phyloP scores from a whole-genome alignment of 2,329 filamentous ascomycete genomes.

The Hortaea werneckii region DNA sequence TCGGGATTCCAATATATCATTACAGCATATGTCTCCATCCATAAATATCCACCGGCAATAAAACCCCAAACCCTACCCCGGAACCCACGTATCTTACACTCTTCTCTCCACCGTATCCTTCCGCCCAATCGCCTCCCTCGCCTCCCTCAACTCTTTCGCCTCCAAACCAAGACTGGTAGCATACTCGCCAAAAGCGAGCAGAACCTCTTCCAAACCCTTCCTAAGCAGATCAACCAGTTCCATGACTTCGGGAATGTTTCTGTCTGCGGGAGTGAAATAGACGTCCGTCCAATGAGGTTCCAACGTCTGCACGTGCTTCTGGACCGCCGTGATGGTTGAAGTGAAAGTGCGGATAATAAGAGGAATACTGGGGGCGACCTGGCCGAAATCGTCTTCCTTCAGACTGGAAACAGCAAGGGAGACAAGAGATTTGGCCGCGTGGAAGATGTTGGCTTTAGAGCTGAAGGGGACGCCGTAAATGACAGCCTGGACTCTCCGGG shows the following conservation, averaged over 20 bases:
- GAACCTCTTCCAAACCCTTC: constrained; percentile 52
- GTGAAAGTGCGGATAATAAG: constrained; percentile 65
- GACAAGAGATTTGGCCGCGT: constrained; percentile 56
- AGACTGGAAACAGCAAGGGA: constrained; percentile 62
- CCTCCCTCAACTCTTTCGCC: constrained; percentile 60
- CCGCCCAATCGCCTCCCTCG: constrained; percentile 60
- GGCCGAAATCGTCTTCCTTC: constrained; percentile 71
- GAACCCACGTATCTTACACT: too few species aligned
- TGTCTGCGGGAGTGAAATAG: constrained; percentile 32
- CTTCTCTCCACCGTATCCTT: constrained; percentile 29
- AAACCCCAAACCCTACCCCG: too few species aligned
- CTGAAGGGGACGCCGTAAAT: constrained; percentile 67
- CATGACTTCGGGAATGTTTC: constrained; percentile 20
- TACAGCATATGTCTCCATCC: too few species aligned
- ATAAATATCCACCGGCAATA: too few species aligned
- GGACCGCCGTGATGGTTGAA: constrained; percentile 55
- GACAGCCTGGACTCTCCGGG: constrained; percentile 52
- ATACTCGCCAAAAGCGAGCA: constrained; percentile 66
- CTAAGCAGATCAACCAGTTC: constrained; percentile 61
- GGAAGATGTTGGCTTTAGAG: constrained; percentile 56
- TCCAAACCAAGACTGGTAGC: constrained; percentile 59
- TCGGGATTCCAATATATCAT: too few species aligned
- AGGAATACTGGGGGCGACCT: constrained; percentile 74
- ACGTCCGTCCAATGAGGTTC: constrained; percentile 73
- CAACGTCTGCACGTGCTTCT: constrained; percentile 52